These are phyloP conservation scores for Aspergillus tamarii DNA, from an alignment of 2,329 filamentous ascomycete genomes.

Conservation along the genomic window DNA sequence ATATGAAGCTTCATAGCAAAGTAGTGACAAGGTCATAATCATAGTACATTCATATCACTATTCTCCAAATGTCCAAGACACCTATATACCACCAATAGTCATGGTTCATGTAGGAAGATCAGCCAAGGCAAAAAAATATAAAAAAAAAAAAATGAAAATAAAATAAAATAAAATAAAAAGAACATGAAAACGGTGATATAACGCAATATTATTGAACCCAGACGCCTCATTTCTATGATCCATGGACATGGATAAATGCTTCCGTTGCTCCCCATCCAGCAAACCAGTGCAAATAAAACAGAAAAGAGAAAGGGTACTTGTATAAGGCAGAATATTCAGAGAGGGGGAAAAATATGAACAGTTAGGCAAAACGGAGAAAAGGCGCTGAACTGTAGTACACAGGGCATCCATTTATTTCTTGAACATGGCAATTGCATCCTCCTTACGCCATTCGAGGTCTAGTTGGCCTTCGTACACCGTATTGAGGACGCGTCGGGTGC, in stretches of 20 bases:
- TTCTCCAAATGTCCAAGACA: neutral
- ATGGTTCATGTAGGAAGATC: neutral
- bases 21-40: neutral
- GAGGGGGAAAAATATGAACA: constrained; percentile 9
- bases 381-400: neutral
- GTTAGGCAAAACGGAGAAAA: constrained; percentile 6
- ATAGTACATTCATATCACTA: neutral
- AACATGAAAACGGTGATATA: neutral
- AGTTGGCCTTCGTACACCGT: constrained; percentile 50
- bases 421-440: constrained; percentile 49
- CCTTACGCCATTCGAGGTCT: constrained; percentile 53
- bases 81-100: neutral
- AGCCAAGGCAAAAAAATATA: neutral
- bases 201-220: constrained; percentile 1
- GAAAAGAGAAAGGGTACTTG: neutral
- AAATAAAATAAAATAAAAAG: neutral
- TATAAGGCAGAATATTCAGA: constrained; percentile 7
- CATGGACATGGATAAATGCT: neutral
- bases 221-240: constrained; percentile 4
- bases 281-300: constrained; percentile 5
- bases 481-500: constrained; percentile 49
- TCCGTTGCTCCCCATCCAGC: neutral
- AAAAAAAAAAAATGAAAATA: neutral
- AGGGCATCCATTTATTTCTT: constrained; percentile 33
- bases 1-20: neutral